A percentile compares a stretch with the other conserved stretches of the same genome.
Conservation (phyloP, 495 filamentous ascomycete species). For the Hypoxylon crocopeplum region DNA sequence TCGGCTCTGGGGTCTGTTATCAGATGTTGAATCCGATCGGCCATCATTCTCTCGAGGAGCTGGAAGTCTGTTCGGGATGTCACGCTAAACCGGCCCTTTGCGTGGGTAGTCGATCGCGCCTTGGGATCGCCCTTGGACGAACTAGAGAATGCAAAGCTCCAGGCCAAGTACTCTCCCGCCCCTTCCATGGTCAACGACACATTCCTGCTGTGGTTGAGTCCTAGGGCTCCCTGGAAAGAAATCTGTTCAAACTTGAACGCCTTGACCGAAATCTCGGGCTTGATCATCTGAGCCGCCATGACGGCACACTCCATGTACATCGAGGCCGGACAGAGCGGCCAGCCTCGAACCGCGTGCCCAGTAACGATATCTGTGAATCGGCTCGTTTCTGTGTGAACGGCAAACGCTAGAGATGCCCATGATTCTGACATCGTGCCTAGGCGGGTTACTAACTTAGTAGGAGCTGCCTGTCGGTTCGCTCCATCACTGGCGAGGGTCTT, state of each 20-base stretch:
- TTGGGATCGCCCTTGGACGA: constrained; percentile 4
- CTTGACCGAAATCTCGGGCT: constrained; percentile 5
- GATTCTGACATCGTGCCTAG: background rate
- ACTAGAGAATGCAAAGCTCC: constrained; percentile 11
- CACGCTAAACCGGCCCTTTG: background rate
- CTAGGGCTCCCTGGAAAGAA: constrained; percentile 30
- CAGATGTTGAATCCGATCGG: background rate
- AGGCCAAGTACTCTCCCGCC: constrained; percentile 6
- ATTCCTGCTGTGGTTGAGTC: constrained; percentile 20
- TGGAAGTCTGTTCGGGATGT: background rate
- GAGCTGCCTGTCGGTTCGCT: background rate
- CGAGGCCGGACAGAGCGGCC: constrained; percentile 42
- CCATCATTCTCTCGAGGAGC: constrained; percentile 5
- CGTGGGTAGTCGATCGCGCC: constrained; percentile 1
- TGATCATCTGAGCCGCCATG: constrained; percentile 31
- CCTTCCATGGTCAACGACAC: constrained; percentile 23
- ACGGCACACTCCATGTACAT: constrained; percentile 47
- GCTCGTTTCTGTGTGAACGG: constrained; percentile 4
- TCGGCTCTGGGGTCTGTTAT: constrained; percentile 9
- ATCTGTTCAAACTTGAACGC: constrained; percentile 26
- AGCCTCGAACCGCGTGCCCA: constrained; percentile 3
- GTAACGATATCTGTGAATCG: constrained; percentile 7
- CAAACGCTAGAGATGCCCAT: background rate
- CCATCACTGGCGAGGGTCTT: background rate
- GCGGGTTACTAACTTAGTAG: background rate